phyloP scores from a whole-genome alignment of 495 filamentous ascomycete species.

The Tuber borchii region DNA sequence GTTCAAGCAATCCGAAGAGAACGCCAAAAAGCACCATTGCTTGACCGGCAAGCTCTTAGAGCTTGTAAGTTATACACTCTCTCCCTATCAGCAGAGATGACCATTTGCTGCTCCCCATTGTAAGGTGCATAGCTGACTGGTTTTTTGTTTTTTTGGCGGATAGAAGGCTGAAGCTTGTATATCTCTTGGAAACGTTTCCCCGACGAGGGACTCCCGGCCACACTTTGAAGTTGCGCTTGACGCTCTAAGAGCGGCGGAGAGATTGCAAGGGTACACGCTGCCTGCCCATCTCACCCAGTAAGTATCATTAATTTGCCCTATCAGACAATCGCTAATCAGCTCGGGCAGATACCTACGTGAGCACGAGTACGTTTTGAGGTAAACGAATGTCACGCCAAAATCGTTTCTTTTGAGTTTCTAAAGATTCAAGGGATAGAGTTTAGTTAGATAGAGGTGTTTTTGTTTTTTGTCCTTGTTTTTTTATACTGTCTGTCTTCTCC shows the following conservation, averaged over 20 bases:
- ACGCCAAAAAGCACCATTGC: constrained; percentile 42
- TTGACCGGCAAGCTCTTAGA: constrained; percentile 46
- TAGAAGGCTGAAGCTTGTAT: constrained; percentile 53
- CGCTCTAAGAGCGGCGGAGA: constrained; percentile 47
- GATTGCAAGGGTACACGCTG: constrained; percentile 45
- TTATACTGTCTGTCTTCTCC: neutral
- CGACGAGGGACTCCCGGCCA: constrained; percentile 44
- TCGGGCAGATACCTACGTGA: neutral
- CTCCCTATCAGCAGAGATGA: neutral
- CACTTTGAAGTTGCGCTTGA: constrained; percentile 48
- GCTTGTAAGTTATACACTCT: constrained; percentile 43
- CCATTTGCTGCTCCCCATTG: neutral
- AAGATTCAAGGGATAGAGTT: neutral
- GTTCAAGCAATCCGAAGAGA: constrained; percentile 46
- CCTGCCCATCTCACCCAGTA: constrained; percentile 48
- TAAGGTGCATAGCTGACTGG: neutral
- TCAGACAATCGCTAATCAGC: neutral
- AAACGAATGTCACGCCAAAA: neutral
- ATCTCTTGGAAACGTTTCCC: constrained; percentile 51
- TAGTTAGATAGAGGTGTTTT: neutral
- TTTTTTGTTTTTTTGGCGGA: neutral
- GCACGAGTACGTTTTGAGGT: neutral
- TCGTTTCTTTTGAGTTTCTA: neutral
- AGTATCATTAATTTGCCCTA: constrained; percentile 12
- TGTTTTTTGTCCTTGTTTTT: neutral